Evolutionary conservation across 345 rosid species (phyloP).

Genomic region (Trapa bicornis): DNA sequence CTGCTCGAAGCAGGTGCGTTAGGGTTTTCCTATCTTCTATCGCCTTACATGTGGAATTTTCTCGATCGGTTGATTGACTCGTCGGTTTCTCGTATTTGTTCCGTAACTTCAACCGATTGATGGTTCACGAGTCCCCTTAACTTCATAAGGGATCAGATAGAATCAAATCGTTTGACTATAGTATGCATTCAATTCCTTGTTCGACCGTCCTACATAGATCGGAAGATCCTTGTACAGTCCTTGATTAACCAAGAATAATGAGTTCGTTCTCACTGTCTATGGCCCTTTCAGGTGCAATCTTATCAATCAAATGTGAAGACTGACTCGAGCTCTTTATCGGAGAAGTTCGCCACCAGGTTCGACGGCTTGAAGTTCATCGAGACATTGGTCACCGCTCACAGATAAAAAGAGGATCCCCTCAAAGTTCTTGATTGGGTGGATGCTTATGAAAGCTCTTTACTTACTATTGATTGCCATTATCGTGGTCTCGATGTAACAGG

Average conservation of each 20-base stretch:
- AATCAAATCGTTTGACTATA: too few relatives aligned
- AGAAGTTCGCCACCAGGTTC: conserved; percentile 37
- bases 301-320: conserved; percentile 8
- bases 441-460: not conserved
- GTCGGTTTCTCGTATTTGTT: not conserved
- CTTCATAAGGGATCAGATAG: too few relatives aligned
- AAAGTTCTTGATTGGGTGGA: not conserved
- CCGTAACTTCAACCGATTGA: not conserved
- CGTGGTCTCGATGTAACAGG: not conserved
- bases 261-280: not conserved
- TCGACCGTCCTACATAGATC: not conserved
- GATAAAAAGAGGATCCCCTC: conserved; percentile 12
- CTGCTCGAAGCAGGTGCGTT: conserved; percentile 13
- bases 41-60: not conserved
- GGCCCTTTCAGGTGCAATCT: conserved; percentile 16
- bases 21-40: not conserved
- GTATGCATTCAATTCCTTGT: not conserved
- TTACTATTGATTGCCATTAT: not conserved
- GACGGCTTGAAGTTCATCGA: conserved; percentile 63
- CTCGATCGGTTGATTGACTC: not conserved
- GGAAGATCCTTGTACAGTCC: not conserved
- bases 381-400: conserved; percentile 53
- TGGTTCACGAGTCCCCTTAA: not conserved
- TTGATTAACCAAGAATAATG: not conserved
- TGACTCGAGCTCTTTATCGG: conserved; percentile 1